A percentile compares a stretch with the other conserved stretches of the same genome.
Evolutionary conservation across 1,284 basidiomycete species (phyloP).

Genomic region (Cryptococcus depauperatus): DNA sequence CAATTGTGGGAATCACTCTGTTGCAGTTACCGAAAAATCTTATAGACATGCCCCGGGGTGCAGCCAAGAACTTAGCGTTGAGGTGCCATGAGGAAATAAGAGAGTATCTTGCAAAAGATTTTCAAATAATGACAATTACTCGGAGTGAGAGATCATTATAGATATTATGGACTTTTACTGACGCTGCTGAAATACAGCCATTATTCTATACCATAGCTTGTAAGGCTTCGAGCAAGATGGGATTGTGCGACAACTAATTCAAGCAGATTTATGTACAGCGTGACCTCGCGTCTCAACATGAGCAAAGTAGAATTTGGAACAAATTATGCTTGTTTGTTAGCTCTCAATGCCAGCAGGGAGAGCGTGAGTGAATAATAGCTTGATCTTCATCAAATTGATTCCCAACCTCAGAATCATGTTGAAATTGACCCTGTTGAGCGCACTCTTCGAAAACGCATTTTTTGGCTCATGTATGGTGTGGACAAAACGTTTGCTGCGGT

Average conservation of each 20-base stretch:
- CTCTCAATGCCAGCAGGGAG: slow-evolving; percentile 33
- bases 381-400: too few species aligned
- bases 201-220: slow-evolving; percentile 12
- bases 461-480: slow-evolving; percentile 41
- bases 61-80: slow-evolving; percentile 28
- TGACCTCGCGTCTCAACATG: not conserved
- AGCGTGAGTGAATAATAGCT: slow-evolving; percentile 21
- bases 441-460: slow-evolving; percentile 31
- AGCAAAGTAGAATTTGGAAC: slow-evolving; percentile 28
- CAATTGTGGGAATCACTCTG: slow-evolving; percentile 34
- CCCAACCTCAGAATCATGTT: too few species aligned
- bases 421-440: slow-evolving; percentile 29
- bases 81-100: slow-evolving; percentile 21
- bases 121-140: slow-evolving; percentile 6
- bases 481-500: slow-evolving; percentile 33
- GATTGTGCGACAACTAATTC: too few species aligned
- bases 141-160: slow-evolving; percentile 11
- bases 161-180: too few species aligned
- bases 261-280: slow-evolving; percentile 4
- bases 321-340: slow-evolving; percentile 31
- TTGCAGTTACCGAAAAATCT: slow-evolving; percentile 36
- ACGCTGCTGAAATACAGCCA: slow-evolving; percentile 6
- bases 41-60: slow-evolving; percentile 28
- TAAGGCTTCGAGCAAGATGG: too few species aligned
- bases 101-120: slow-evolving; percentile 25